These are phyloP conservation scores for Solanum etuberosum DNA, from an alignment of 257 asterid genomes.

Conservation along the genomic window DNA sequence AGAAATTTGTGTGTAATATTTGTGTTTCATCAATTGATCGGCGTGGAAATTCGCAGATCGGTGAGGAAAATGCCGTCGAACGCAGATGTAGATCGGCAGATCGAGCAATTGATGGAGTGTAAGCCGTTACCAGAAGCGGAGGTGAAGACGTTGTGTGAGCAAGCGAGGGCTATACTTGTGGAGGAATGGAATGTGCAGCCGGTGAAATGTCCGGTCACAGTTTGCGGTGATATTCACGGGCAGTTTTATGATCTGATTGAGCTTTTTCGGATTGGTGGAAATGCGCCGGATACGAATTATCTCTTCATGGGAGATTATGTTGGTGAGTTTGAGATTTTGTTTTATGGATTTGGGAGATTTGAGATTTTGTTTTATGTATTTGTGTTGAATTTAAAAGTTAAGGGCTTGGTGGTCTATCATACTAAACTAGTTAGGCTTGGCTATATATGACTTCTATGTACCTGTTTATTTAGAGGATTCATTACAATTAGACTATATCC, in stretches of 20 bases:
- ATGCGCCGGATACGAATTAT: slow-evolving; percentile 79
- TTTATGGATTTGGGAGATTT: not conserved
- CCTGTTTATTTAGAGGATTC: not conserved
- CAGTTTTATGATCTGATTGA: slow-evolving; percentile 89
- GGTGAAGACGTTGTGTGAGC: slow-evolving; percentile 78
- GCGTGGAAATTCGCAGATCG: not conserved
- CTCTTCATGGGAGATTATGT: slow-evolving; percentile 96
- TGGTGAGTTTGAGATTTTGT: slow-evolving; percentile 36
- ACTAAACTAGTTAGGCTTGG: not conserved
- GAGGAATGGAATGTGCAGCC: slow-evolving; percentile 98
- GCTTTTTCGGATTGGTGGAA: slow-evolving; percentile 85
- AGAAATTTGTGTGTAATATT: not conserved
- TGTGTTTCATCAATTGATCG: not conserved
- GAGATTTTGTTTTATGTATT: not conserved
- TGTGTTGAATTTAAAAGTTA: not conserved
- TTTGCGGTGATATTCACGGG: slow-evolving; percentile 88
- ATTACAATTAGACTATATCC: no score
- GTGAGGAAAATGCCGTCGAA: slow-evolving; percentile 33
- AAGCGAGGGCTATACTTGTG: slow-evolving; percentile 75
- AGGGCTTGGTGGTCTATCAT: not conserved
- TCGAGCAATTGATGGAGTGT: slow-evolving; percentile 90
- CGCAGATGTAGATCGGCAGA: slow-evolving; percentile 83
- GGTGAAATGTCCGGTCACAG: slow-evolving; percentile 86
- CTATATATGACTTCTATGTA: not conserved
- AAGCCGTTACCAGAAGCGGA: slow-evolving; percentile 75